phyloP scores from a whole-genome alignment of 257 asterid genomes.

The Solanum lignicaule region DNA sequence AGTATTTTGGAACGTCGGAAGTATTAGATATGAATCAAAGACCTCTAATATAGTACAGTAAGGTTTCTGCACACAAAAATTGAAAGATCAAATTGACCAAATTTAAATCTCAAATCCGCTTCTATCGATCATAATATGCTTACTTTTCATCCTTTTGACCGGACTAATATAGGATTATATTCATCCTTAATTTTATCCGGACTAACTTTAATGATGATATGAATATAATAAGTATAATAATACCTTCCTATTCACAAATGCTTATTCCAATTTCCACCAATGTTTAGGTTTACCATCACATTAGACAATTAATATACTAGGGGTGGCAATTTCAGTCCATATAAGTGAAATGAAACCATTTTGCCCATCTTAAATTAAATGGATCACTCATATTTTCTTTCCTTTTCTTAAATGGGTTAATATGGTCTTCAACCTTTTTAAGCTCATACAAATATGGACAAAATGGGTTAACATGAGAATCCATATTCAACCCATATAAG shows the following conservation, averaged over 20 bases:
- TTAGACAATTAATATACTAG: background rate
- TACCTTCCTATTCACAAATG: background rate
- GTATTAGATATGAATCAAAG: background rate
- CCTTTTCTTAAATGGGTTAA: too few species aligned
- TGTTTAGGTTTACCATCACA: background rate
- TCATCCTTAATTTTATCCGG: background rate
- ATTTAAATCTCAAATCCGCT: background rate
- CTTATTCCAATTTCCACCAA: background rate
- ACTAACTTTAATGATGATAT: background rate
- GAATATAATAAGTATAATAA: background rate
- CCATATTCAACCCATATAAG: too few species aligned
- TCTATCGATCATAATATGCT: background rate
- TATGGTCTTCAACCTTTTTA: too few species aligned
- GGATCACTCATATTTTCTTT: too few species aligned
- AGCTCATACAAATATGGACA: too few species aligned
- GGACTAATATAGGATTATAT: too few species aligned
- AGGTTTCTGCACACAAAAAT: too few species aligned
- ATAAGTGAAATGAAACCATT: too few species aligned
- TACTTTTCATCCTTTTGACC: background rate
- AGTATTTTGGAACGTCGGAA: fast-evolving
- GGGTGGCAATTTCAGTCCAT: too few species aligned
- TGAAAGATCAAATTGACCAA: background rate
- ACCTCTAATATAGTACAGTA: too few species aligned
- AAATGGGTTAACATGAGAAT: too few species aligned
- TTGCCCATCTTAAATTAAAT: too few species aligned